Evolutionary conservation across 352 stramenopile genomes (phyloP), one percentile per base, ranked within the genome.

Genomic region (Thalassiosira livingstoniorum): DNA sequence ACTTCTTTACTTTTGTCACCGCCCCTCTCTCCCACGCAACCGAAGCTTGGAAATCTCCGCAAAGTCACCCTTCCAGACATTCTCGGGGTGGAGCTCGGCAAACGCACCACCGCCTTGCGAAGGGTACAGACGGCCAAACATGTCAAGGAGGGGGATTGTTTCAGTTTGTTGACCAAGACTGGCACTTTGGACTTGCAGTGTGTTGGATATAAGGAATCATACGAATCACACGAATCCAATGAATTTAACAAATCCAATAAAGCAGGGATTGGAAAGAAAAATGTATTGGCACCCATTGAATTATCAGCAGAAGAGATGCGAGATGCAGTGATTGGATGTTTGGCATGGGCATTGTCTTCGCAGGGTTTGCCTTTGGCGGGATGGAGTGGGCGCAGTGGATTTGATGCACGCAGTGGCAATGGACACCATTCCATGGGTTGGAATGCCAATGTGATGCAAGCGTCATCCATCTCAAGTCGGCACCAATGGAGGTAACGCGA

Each of bases 151-250:
- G 23, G 43, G 18, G 45, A 73, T 25, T 83, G 66, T 69, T 83
- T 83, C 53, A 83, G 75, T 71, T 35, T 83, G 2, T 65, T 83
- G 23, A 83, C 75, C 0, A 73, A 51, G 23, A 74, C 43, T 25
- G 75, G 75, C 15, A 83, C 66, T 21, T 53, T 83, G 31, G 75
- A 83, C 43, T 47, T 83, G 25, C 58, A 83, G 27, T 83, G 75
- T 55, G 47, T 65, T 15, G 15, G n/a, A n/a, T 53, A n/a, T 47
- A 32, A 21, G 34, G n/a, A 37, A n/a, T 47, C 7, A 15, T 47
- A 47, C 7, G 13, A 65, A 32, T 34, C 13, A 7, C 4, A 63
- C 7, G 55, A 23, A 39, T 39, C 21, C 4, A 29, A 35, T 39
- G 55, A 43, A 35, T 29, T 39, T 18, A 35, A 43, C 37, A 25